Conservation (phyloP, 2,329 filamentous ascomycete genomes). For the Colletotrichum horii region DNA sequence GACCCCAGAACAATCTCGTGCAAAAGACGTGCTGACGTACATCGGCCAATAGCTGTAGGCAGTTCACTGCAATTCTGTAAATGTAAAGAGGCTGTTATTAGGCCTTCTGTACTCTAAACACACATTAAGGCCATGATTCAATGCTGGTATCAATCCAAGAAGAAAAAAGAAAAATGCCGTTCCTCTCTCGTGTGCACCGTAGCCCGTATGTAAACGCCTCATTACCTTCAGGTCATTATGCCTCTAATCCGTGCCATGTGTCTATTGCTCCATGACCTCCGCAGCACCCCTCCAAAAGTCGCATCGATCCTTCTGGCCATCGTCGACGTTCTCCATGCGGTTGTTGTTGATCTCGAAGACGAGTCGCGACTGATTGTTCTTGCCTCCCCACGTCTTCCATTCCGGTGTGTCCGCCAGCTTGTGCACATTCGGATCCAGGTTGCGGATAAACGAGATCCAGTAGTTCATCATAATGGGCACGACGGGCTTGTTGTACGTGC, state of each 20-base stretch:
- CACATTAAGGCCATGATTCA: not conserved
- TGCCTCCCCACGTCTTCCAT: slow-evolving; percentile 45
- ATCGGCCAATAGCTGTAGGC: not conserved
- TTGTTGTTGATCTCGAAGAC: slow-evolving; percentile 45
- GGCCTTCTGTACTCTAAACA: not conserved
- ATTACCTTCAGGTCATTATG: not conserved
- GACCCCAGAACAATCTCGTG: not conserved
- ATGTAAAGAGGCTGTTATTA: not conserved
- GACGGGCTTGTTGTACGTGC: slow-evolving; percentile 47
- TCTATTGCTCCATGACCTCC: slow-evolving; percentile 27
- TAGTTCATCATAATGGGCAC: slow-evolving; percentile 55
- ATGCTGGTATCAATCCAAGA: not conserved
- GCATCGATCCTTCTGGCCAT: slow-evolving; percentile 41
- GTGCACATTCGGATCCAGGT: slow-evolving; percentile 48
- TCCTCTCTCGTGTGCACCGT: not conserved
- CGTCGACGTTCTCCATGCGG: slow-evolving; percentile 42
- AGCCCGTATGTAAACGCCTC: not conserved
- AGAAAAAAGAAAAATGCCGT: not conserved
- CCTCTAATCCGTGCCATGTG: not conserved
- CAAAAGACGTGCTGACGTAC: not conserved
- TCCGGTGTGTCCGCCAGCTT: slow-evolving; percentile 36
- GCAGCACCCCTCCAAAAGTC: slow-evolving; percentile 45
- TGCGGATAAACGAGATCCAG: slow-evolving; percentile 53
- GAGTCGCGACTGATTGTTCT: slow-evolving; percentile 33
- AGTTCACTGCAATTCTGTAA: not conserved